Percentiles rank a stretch among this genome's conserved stretches.
phyloP scores from a whole-genome alignment of 2,329 filamentous ascomycete genomes.

The Alternaria arborescens region DNA sequence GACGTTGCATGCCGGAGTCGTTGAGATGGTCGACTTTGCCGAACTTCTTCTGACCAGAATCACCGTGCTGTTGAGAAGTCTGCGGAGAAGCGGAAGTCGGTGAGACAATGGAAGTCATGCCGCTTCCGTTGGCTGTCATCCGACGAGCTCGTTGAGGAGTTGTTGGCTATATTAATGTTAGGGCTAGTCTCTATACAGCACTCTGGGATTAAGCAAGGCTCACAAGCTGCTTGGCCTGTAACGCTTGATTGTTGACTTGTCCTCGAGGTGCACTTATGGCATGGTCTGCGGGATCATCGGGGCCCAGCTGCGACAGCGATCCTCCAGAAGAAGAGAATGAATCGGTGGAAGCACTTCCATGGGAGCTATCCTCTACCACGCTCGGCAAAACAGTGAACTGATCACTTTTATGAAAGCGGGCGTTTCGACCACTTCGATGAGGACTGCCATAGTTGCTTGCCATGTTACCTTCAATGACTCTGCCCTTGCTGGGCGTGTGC shows the following conservation, averaged over 20 bases:
- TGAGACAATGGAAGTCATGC: not conserved
- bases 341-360: constrained; percentile 19
- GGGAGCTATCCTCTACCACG: constrained; percentile 11
- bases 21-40: constrained; percentile 4
- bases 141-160: constrained; percentile 14
- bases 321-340: constrained; percentile 21
- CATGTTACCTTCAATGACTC: constrained; percentile 3
- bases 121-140: not conserved
- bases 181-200: not conserved
- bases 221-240: constrained; percentile 18
- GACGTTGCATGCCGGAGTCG: not conserved
- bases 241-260: not conserved
- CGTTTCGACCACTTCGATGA: not conserved
- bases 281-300: not conserved
- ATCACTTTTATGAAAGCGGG: constrained; percentile 10
- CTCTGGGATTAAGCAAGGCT: constrained; percentile 4
- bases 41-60: constrained; percentile 12
- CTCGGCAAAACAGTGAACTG: constrained; percentile 13
- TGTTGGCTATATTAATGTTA: constrained; percentile 5
- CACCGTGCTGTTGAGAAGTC: constrained; percentile 2
- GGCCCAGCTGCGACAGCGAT: constrained; percentile 15
- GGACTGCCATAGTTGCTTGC: not conserved
- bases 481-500: constrained; percentile 5
- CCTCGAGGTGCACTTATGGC: constrained; percentile 7
- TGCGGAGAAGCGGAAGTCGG: constrained; percentile 8